Percentiles rank a stretch among this genome's conserved stretches.
Evolutionary conservation across 2,329 filamentous ascomycete species (phyloP).

Genomic region (Claviceps sp.): DNA sequence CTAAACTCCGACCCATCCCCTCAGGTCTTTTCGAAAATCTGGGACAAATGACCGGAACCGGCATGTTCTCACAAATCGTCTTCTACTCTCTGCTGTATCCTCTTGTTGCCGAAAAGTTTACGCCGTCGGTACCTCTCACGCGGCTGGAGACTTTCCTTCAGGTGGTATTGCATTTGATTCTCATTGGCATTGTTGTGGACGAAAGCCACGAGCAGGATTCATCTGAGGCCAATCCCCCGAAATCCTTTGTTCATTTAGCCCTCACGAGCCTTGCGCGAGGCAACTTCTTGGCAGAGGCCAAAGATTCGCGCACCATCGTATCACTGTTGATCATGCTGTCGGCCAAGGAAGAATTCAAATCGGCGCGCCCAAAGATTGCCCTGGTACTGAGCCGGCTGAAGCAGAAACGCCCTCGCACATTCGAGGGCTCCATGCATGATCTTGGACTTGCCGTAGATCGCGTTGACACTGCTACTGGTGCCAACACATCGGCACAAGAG

Average conservation of each 20-base stretch:
- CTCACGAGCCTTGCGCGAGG: conserved; percentile 50
- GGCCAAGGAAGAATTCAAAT: conserved; percentile 60
- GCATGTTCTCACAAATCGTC: conserved; percentile 79
- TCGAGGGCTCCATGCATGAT: conserved; percentile 52
- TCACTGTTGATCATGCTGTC: conserved; percentile 49
- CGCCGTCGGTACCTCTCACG: conserved; percentile 64
- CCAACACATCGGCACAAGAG: conserved; percentile 51
- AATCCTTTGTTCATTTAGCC: conserved; percentile 62
- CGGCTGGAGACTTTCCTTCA: conserved; percentile 86
- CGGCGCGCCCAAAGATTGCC: conserved; percentile 71
- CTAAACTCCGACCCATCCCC: conserved; percentile 61
- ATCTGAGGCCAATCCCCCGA: conserved; percentile 29
- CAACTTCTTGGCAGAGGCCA: conserved; percentile 45
- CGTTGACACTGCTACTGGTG: conserved; percentile 72
- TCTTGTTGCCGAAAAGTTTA: conserved; percentile 52
- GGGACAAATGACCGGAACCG: conserved; percentile 66
- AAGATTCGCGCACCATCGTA: conserved; percentile 47
- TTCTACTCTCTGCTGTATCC: conserved; percentile 81
- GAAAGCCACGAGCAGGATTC: conserved; percentile 41
- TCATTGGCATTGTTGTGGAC: conserved; percentile 81
- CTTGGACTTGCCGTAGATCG: conserved; percentile 60
- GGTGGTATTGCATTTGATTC: conserved; percentile 73
- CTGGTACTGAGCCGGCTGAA: conserved; percentile 75
- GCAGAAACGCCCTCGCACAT: conserved; percentile 63
- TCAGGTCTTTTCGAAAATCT: conserved; percentile 67